phyloP scores from a whole-genome alignment of 2,329 filamentous ascomycete genomes.

The Lecanicillium sp. region DNA sequence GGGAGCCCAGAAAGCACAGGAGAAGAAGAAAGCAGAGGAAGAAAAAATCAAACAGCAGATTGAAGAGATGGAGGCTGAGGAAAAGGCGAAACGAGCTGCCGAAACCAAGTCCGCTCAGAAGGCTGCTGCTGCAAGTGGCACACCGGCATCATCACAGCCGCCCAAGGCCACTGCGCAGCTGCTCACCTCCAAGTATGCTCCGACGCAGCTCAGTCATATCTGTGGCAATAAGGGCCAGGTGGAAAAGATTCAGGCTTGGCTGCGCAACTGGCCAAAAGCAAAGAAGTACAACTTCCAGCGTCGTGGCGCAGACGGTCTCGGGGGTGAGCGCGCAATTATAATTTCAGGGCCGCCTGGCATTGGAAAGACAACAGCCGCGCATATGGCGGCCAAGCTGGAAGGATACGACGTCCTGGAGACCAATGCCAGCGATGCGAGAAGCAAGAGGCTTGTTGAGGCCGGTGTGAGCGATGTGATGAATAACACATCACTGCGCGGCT shows the following conservation, averaged over 20 bases:
- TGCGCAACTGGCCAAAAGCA: constrained; percentile 71
- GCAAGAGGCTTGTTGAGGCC: constrained; percentile 88
- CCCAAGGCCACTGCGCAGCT: constrained; percentile 55
- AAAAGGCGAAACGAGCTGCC: constrained; percentile 50
- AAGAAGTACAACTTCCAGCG: constrained; percentile 77
- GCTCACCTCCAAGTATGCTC: constrained; percentile 95
- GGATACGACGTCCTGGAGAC: constrained; percentile 91
- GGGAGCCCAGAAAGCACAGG: constrained; percentile 75
- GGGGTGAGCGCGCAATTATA: constrained; percentile 80
- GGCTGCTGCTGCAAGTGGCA: constrained; percentile 22
- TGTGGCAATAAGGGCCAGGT: constrained; percentile 91
- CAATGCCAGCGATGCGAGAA: constrained; percentile 91
- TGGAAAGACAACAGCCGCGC: constrained; percentile 94
- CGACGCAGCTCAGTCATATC: constrained; percentile 75
- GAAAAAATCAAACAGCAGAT: constrained; percentile 75
- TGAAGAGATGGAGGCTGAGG: constrained; percentile 77
- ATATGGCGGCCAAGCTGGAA: constrained; percentile 85
- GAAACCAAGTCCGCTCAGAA: constrained; percentile 43
- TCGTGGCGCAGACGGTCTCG: constrained; percentile 76
- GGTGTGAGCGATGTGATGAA: constrained; percentile 86
- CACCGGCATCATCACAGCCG: constrained; percentile 27
- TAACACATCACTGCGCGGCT: constrained; percentile 87
- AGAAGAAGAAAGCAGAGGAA: constrained; percentile 79
- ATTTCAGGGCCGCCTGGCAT: constrained; percentile 94
- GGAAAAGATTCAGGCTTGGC: constrained; percentile 83